Evolutionary conservation across 2,329 filamentous ascomycete genomes (phyloP).

Genomic region (Helicocarpus griseus): DNA sequence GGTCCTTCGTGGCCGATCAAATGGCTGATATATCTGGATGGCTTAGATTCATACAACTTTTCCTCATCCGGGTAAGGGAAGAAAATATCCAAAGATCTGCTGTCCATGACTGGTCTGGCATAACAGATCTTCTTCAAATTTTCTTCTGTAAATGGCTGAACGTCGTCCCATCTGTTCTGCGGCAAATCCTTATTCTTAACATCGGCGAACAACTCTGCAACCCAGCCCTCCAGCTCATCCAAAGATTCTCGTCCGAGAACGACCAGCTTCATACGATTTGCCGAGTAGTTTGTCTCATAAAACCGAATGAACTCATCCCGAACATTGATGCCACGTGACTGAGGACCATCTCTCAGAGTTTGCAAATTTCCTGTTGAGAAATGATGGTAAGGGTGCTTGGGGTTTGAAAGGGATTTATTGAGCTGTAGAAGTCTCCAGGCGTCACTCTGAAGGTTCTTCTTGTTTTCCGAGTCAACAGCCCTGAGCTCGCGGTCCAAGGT

Average conservation of each 20-base stretch:
- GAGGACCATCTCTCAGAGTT: conserved; percentile 72
- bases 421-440: conserved; percentile 80
- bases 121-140: conserved; percentile 65
- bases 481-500: conserved; percentile 79
- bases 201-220: conserved; percentile 68
- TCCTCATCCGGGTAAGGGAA: conserved; percentile 86
- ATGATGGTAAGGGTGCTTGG: conserved; percentile 77
- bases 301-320: conserved; percentile 89
- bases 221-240: conserved; percentile 76
- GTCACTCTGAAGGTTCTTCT: conserved; percentile 92
- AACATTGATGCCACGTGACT: conserved; percentile 71
- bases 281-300: conserved; percentile 79
- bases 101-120: conserved; percentile 86
- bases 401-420: conserved; percentile 79
- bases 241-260: conserved; percentile 73
- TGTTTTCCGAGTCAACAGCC: conserved; percentile 92
- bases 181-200: conserved; percentile 74
- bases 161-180: conserved; percentile 56
- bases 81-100: conserved; percentile 64
- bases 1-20: conserved; percentile 88
- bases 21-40: conserved; percentile 77
- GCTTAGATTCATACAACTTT: conserved; percentile 65
- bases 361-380: conserved; percentile 87
- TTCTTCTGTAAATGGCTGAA: conserved; percentile 49
- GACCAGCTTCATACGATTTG: conserved; percentile 87